Evolutionary conservation across 2,329 filamentous ascomycete species (phyloP), one percentile per base, ranked within the genome.

Genomic region (Phialophora chinensis): DNA sequence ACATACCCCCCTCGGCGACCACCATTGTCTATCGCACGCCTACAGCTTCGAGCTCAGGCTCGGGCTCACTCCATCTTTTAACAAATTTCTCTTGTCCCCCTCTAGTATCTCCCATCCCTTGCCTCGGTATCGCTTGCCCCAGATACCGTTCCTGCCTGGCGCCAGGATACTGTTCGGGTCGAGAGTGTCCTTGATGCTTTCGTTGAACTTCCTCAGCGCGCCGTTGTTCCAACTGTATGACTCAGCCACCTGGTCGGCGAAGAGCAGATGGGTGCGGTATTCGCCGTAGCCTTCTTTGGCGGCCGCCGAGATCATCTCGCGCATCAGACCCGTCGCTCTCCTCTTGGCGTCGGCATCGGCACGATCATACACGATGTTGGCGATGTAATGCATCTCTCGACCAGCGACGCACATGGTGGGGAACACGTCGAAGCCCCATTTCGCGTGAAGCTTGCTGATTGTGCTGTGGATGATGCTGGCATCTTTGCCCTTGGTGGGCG

Each of bases 101-200:
- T 65, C 66, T 35, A 68, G 31, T 12, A 70, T 70, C 63, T 70
- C 68, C 68, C 68, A 70, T 8, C 68, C 68, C 11, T 65, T 65
- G 1, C 64, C 63, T 17, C 66, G 50, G 42, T 60, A 70, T 17
- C 61, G 53, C 29, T 63, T 31, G 17, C 68, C 68, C 81, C 80
- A 83, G 17, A 83, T 79, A 0, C 81, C 81, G 66, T 80, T 81
- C 66, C 80, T 79, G 0, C 82, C 82, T 1, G 81, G 81, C 4
- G 80, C 79, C 60, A 83, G 67, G 62, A 84, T 83, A 0, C 81
- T 80, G 66, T 82, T 83, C 1, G 81, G 81, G 74, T 83, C 81
- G n/a, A 84, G 65, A 0, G 79, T 78, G 72, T 83, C 79, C 72
- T 83, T 84, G 63, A 84, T 77, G 44, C 70, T 75, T 72, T 82